Base-by-base conservation (phyloP, 768 basidiomycete genomes). In the Suillus subalutaceus region DNA sequence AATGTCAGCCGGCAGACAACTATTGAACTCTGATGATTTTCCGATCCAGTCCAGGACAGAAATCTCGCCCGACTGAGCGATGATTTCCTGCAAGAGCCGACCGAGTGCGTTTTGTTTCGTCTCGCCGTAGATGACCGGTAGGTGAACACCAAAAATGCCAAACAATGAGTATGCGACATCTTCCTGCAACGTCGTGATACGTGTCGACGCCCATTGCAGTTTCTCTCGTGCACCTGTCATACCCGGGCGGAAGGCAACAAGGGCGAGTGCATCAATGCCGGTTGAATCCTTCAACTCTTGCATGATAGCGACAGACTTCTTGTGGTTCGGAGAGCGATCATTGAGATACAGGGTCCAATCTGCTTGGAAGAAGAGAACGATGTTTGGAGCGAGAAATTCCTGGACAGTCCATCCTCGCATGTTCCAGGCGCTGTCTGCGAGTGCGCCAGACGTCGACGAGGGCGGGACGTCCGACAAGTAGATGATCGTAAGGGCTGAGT, bases 161-260 rank as follows among this genome's bases (percentile, higher is more conserved):
- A 63, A 50, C 6, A 63, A n/a, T 23, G 62, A 63, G 32, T 63
- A 63, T 4, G 62, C 62, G 44, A 63, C n/a, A 16, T 63, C 62
- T 63, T 63, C 62, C 52, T 55, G 35, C 13, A 50, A 15, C 13
- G 62, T 52, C 6, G 62, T 63, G 35, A 23, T 26, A 23, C 62
- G 40, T 16, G n/a, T 63, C 4, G 44, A 63, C 7, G 62, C 62
- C 62, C 62, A 63, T 9, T 20, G 44, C 6, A 63, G 52, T 6
- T 26, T 35, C 44, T 46, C 62, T 9, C 62, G 32, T 9, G 48
- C 62, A 18, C 12, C 26, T 10, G 35, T 10, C 35, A 63, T 26
- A 4, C 62, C 62, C 2, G 62, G 62, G 1, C 8, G 32, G 62
- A 63, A 63, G 32, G 44, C 16, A 1, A 63, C n/a, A 10, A 63